Conservation (phyloP, 371 early-diverging fungal species). For the Actinomucor elegans region DNA sequence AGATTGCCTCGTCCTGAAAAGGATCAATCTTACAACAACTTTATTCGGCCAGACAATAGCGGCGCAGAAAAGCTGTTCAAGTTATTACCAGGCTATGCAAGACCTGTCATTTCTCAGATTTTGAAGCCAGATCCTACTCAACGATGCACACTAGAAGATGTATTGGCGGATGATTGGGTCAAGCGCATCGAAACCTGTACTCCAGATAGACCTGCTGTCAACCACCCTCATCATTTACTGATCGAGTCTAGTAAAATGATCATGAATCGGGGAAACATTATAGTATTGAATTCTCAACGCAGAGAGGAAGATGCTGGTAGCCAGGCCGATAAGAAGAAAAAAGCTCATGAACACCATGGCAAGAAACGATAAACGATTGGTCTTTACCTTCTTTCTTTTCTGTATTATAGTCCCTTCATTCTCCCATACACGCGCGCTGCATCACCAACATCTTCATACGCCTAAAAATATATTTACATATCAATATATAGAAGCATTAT, state of each 20-base stretch:
- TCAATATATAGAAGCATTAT: too few relatives aligned
- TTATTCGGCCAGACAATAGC: slow-evolving; percentile 22
- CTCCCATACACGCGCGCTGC: too few relatives aligned
- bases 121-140: slow-evolving; percentile 50
- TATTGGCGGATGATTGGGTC: slow-evolving; percentile 56
- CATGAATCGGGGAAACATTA: slow-evolving; percentile 25
- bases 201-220: slow-evolving; percentile 24
- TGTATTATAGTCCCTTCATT: background rate
- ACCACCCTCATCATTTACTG: slow-evolving; percentile 45
- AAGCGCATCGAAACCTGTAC: slow-evolving; percentile 50
- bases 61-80: slow-evolving; percentile 48
- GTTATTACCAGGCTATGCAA: slow-evolving; percentile 44
- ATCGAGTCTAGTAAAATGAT: slow-evolving; percentile 25
- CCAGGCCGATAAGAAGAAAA: background rate
- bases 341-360: background rate
- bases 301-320: background rate
- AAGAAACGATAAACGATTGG: background rate
- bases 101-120: slow-evolving; percentile 42
- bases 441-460: too few relatives aligned
- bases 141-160: slow-evolving; percentile 45
- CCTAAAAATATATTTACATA: too few relatives aligned
- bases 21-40: slow-evolving; percentile 50
- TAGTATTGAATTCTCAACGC: slow-evolving; percentile 10
- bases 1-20: slow-evolving; percentile 39
- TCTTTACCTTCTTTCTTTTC: background rate